A percentile compares a stretch with the other conserved stretches of the same genome.
phyloP scores from a whole-genome alignment of 202 grass and related monocot genomes.

The Miscanthus sacchariflorus region DNA sequence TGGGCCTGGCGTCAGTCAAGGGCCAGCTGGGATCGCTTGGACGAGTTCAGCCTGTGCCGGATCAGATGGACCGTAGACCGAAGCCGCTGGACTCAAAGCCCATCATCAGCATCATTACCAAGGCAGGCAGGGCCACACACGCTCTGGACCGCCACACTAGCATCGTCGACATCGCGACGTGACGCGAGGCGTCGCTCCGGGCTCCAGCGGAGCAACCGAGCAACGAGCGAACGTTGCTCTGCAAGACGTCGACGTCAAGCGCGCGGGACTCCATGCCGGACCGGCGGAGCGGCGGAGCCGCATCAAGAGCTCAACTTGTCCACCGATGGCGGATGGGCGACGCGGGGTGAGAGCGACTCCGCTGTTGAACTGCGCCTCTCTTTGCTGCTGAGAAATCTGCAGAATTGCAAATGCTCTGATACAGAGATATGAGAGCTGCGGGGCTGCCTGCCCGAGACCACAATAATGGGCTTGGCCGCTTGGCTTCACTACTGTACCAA shows the following conservation, averaged over 20 bases:
- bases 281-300: background rate
- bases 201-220: too few relatives aligned
- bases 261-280: background rate
- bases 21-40: background rate
- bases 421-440: too few relatives aligned
- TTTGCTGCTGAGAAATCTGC: background rate
- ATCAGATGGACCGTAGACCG: background rate
- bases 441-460: too few relatives aligned
- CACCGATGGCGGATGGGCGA: background rate
- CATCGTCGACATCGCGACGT: too few relatives aligned
- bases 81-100: background rate
- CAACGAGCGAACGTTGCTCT: too few relatives aligned
- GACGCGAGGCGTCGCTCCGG: background rate
- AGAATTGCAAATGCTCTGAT: too few relatives aligned
- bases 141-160: background rate
- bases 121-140: background rate
- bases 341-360: conserved; percentile 34
- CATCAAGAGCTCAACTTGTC: background rate
- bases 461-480: too few relatives aligned
- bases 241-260: conserved; percentile 11
- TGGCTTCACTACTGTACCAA: too few relatives aligned
- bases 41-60: too few relatives aligned
- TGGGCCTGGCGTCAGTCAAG: background rate
- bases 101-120: background rate
- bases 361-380: conserved; percentile 10